Evolutionary conservation across 139 green algal species (phyloP).

Genomic region (Picochlorum sp.): DNA sequence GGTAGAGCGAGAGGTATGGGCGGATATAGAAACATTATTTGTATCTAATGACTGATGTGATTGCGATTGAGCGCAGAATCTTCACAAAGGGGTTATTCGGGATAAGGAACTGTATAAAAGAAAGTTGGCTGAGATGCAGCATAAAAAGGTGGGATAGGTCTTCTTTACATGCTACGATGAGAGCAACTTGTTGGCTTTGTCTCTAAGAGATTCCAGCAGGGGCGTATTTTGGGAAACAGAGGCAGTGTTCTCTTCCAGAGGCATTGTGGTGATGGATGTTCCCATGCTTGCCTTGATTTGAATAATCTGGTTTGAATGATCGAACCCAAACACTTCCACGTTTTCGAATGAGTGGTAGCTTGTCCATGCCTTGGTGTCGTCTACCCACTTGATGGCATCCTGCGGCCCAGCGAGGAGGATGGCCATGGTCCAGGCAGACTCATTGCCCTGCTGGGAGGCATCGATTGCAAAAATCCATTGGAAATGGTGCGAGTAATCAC

Average conservation of each 20-base stretch:
- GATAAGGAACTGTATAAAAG: conserved; percentile 32
- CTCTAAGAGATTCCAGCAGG: background rate
- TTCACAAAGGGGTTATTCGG: conserved; percentile 32
- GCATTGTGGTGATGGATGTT: background rate
- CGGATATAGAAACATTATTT: background rate
- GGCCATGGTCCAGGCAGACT: conserved; percentile 11
- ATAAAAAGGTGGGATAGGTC: background rate
- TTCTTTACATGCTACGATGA: background rate
- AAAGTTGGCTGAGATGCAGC: conserved; percentile 26
- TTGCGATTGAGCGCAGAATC: conserved; percentile 18
- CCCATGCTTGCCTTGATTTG: conserved; percentile 1
- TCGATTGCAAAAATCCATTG: conserved; percentile 20
- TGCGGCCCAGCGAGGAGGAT: conserved; percentile 4
- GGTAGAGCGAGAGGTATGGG: conserved; percentile 21
- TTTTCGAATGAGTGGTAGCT: background rate
- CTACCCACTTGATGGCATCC: conserved; percentile 13
- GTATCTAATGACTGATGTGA: background rate
- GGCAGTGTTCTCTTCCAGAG: background rate
- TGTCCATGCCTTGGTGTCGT: background rate
- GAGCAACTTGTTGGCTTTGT: background rate
- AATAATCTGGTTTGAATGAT: conserved; percentile 1
- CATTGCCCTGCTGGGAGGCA: background rate
- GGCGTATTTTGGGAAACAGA: no score
- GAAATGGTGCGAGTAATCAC: background rate
- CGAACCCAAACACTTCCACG: background rate